Percentiles rank a stretch among this genome's conserved stretches.
phyloP scores from a whole-genome alignment of 2,329 filamentous ascomycete species.

The Botrytis cinerea region DNA sequence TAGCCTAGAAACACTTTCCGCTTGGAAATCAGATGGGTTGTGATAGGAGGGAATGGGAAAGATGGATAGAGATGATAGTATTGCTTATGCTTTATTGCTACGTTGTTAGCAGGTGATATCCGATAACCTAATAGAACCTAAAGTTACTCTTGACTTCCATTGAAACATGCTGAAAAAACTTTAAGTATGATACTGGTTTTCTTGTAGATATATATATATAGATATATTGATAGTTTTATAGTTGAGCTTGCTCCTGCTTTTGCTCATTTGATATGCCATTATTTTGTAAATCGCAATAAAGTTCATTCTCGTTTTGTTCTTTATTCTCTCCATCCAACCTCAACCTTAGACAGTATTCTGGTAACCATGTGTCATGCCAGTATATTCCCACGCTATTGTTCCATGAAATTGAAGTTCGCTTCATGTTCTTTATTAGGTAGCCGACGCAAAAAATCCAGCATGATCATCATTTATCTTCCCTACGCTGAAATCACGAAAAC shows the following conservation, averaged over 20 bases:
- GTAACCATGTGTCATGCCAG: not conserved
- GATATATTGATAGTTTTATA: not conserved
- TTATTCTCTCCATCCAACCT: not conserved
- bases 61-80: slow-evolving; percentile 18
- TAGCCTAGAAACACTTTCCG: slow-evolving; percentile 1
- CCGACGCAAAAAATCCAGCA: not conserved
- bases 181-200: not conserved
- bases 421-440: not conserved
- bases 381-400: not conserved
- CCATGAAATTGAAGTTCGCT: not conserved
- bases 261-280: not conserved
- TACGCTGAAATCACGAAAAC: not conserved
- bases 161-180: not conserved
- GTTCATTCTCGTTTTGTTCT: not conserved
- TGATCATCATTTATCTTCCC: not conserved
- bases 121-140: slow-evolving; percentile 23
- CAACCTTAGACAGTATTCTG: not conserved
- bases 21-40: slow-evolving; percentile 22
- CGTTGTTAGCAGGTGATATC: slow-evolving; percentile 9
- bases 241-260: not conserved
- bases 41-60: slow-evolving; percentile 10
- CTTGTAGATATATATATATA: not conserved
- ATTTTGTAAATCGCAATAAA: not conserved
- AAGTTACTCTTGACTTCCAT: not conserved
- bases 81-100: slow-evolving; percentile 24